Evolutionary conservation across 2,329 filamentous ascomycete species (phyloP).

Genomic region (Verticillium nubilum): DNA sequence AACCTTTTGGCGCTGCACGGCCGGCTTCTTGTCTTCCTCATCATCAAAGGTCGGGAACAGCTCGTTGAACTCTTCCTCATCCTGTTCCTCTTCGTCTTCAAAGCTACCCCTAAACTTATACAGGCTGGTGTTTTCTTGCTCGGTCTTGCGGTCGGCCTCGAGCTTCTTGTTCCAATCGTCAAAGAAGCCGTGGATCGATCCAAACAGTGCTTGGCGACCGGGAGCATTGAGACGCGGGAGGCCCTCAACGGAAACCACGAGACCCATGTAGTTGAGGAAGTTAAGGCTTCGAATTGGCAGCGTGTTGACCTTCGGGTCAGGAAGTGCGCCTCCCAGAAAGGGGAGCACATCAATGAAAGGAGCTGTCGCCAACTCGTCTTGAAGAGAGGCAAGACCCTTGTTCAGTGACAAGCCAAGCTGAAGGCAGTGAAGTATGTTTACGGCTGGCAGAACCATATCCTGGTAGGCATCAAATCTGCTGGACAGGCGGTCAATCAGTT

Average conservation of each 20-base stretch:
- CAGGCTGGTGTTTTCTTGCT: slow-evolving; percentile 67
- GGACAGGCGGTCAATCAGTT: slow-evolving; percentile 65
- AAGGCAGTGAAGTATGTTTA: slow-evolving; percentile 75
- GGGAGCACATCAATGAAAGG: slow-evolving; percentile 38
- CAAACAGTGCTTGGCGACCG: slow-evolving; percentile 52
- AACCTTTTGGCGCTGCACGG: slow-evolving; percentile 31
- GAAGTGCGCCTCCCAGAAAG: slow-evolving; percentile 44
- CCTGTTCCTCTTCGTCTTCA: slow-evolving; percentile 69
- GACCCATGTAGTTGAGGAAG: slow-evolving; percentile 43
- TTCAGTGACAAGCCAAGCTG: slow-evolving; percentile 68
- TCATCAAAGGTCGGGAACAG: slow-evolving; percentile 75
- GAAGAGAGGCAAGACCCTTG: slow-evolving; percentile 36
- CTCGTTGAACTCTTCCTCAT: slow-evolving; percentile 69
- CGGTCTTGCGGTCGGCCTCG: slow-evolving; percentile 68
- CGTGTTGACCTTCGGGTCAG: slow-evolving; percentile 19
- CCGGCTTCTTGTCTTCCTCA: slow-evolving; percentile 20
- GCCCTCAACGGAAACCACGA: slow-evolving; percentile 42
- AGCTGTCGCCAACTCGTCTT: slow-evolving; percentile 18
- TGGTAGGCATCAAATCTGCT: slow-evolving; percentile 73
- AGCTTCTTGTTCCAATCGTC: slow-evolving; percentile 75
- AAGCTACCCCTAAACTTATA: slow-evolving; percentile 78
- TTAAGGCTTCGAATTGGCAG: slow-evolving; percentile 28
- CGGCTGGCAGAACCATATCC: slow-evolving; percentile 73
- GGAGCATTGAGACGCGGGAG: slow-evolving; percentile 30
- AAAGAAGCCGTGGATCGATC: slow-evolving; percentile 68